Conservation (phyloP, 768 basidiomycete genomes). For the Rhizopogon sp. region DNA sequence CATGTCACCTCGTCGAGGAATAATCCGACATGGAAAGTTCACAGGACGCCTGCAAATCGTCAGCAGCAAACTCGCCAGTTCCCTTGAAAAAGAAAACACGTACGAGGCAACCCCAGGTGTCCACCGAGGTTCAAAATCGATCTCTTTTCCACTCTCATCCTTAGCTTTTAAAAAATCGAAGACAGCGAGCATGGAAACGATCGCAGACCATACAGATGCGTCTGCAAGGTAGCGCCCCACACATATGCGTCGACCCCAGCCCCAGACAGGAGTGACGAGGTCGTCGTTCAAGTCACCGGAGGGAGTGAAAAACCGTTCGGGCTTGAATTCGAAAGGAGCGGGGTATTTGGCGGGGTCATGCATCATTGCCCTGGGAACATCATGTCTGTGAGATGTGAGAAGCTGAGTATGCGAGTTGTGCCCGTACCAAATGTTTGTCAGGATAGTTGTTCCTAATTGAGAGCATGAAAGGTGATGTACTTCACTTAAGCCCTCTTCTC, state of each 20-base stretch:
- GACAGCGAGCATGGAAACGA: slow-evolving; percentile 30
- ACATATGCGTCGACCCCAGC: slow-evolving; percentile 24
- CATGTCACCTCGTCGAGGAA: slow-evolving; percentile 9
- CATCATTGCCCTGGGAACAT: slow-evolving; percentile 28
- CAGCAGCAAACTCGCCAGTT: neutral
- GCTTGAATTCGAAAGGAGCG: slow-evolving; percentile 27
- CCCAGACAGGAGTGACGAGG: neutral
- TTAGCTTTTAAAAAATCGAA: slow-evolving; percentile 34
- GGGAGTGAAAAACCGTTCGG: slow-evolving; percentile 27
- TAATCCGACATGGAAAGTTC: slow-evolving; percentile 12
- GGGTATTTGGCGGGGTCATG: slow-evolving; percentile 31
- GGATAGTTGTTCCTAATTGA: neutral
- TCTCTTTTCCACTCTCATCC: slow-evolving; percentile 23
- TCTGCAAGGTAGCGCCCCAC: slow-evolving; percentile 34
- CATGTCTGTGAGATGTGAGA: neutral
- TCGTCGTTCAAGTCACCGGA: slow-evolving; percentile 1
- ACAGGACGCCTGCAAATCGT: slow-evolving; percentile 12
- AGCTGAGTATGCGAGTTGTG: neutral
- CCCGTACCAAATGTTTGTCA: slow-evolving; percentile 4
- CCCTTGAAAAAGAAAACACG: neutral
- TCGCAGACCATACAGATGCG: slow-evolving; percentile 31
- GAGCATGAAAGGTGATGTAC: neutral
- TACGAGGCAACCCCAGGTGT: slow-evolving; percentile 13
- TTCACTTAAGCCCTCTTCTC: neutral
- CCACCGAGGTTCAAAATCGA: slow-evolving; percentile 21